These are phyloP conservation scores for Capsicum pubescens DNA, from an alignment of 257 asterid genomes.

Conservation along the genomic window DNA sequence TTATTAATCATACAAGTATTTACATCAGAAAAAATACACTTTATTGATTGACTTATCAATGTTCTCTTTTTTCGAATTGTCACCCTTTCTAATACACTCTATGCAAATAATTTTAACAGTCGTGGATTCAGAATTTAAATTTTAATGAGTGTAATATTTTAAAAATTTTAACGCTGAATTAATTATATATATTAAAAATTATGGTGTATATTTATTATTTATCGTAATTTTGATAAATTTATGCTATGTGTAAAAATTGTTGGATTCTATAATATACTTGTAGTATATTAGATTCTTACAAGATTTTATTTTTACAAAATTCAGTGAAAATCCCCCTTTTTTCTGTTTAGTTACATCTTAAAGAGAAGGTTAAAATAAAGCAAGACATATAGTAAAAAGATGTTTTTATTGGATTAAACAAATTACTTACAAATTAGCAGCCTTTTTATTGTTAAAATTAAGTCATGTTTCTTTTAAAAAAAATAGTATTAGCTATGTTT, in stretches of 20 bases:
- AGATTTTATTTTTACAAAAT: not conserved
- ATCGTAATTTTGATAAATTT: no score
- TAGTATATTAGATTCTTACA: constrained; percentile 32
- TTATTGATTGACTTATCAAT: constrained; percentile 61
- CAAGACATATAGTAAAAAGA: not conserved
- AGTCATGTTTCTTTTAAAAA: not conserved
- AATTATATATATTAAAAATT: no score
- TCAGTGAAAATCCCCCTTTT: not conserved
- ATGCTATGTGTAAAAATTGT: no score
- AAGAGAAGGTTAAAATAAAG: not conserved
- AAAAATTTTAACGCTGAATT: no score
- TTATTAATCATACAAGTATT: constrained; percentile 33
- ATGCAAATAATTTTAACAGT: constrained; percentile 40
- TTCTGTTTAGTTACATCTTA: not conserved
- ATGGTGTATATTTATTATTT: no score
- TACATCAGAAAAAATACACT: not conserved
- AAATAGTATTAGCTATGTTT: not conserved
- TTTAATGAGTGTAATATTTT: no score
- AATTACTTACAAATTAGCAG: no score
- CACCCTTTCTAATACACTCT: constrained; percentile 34
- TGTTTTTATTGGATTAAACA: not conserved
- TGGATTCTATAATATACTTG: not conserved
- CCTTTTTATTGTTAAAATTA: no score
- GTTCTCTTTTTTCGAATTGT: constrained; percentile 48
- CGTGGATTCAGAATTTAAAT: not conserved